Evolutionary conservation across 2,329 filamentous ascomycete species (phyloP).

Genomic region (Saccharata proteae): DNA sequence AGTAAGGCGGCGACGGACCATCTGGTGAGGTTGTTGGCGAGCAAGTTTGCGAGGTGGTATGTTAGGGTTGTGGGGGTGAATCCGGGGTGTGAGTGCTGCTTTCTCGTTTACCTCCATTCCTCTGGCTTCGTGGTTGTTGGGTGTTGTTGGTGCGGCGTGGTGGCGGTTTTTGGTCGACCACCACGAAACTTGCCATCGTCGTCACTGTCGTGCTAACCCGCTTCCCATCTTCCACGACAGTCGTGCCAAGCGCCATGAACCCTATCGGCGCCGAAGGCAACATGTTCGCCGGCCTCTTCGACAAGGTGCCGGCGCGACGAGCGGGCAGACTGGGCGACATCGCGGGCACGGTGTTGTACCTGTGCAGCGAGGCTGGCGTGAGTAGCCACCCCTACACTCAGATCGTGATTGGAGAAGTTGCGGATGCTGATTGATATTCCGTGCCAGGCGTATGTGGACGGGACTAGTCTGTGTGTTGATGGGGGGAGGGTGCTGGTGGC

Average conservation of each 20-base stretch:
- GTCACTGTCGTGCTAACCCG: too few relatives aligned
- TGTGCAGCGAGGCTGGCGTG: conserved; percentile 12
- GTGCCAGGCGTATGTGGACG: conserved; percentile 29
- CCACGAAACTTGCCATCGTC: too few relatives aligned
- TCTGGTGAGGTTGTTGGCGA: conserved; percentile 36
- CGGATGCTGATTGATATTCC: conserved; percentile 28
- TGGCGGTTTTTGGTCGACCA: not conserved
- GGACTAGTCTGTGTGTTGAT: conserved; percentile 28
- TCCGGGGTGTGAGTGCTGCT: conserved; percentile 28
- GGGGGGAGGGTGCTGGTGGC: conserved; percentile 29
- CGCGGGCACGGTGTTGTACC: conserved; percentile 31
- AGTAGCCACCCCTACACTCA: too few relatives aligned
- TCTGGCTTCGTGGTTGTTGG: not conserved
- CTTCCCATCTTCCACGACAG: too few relatives aligned
- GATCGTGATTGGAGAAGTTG: too few relatives aligned
- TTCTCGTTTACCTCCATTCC: not conserved
- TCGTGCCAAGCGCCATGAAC: conserved; percentile 35
- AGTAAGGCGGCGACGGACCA: conserved; percentile 44
- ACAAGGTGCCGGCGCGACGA: conserved; percentile 19
- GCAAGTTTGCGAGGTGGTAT: conserved; percentile 35
- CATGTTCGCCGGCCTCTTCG: conserved; percentile 29
- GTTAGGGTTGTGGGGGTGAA: conserved; percentile 33
- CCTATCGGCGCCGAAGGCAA: conserved; percentile 29
- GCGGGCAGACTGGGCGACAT: conserved; percentile 30
- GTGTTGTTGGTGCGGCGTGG: not conserved